phyloP scores from a whole-genome alignment of 768 basidiomycete genomes.

The Boletus tomentosulus region DNA sequence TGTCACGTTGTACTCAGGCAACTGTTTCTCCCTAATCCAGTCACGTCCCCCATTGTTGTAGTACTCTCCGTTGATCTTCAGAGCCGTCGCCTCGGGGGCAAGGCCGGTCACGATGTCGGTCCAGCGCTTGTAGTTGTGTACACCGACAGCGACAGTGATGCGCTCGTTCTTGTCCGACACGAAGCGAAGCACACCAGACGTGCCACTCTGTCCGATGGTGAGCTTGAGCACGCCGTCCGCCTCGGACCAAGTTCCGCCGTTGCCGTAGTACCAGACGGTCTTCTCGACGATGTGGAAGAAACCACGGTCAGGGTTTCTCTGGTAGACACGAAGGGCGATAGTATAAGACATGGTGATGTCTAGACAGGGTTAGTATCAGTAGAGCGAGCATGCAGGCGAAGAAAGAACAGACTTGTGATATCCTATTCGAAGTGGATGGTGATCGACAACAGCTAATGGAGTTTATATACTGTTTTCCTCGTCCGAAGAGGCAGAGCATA shows the following conservation, averaged over 20 bases:
- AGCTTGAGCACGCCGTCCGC: background rate
- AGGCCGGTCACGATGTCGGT: background rate
- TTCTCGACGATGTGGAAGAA: conserved; percentile 1
- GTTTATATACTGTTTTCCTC: background rate
- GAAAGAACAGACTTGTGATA: conserved; percentile 1
- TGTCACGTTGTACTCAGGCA: conserved; percentile 3
- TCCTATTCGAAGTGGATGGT: background rate
- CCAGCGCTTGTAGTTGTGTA: conserved; percentile 30
- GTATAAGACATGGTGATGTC: conserved; percentile 8
- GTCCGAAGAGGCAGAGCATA: background rate
- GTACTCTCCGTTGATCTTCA: conserved; percentile 29
- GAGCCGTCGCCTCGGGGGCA: conserved; percentile 14
- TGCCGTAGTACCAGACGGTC: conserved; percentile 5
- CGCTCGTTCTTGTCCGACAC: conserved; percentile 24
- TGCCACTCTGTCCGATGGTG: background rate
- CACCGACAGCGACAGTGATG: conserved; percentile 34
- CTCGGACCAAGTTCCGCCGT: conserved; percentile 29
- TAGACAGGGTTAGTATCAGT: background rate
- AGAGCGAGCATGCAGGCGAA: background rate
- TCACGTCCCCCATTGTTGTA: conserved; percentile 15
- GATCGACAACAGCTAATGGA: background rate
- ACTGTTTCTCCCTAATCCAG: conserved; percentile 4
- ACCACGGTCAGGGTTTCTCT: conserved; percentile 3
- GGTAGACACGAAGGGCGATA: background rate
- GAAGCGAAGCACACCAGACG: conserved; percentile 26